These are phyloP conservation scores for Paraphaeosphaeria minitans DNA, from an alignment of 2,329 filamentous ascomycete species.

Conservation along the genomic window DNA sequence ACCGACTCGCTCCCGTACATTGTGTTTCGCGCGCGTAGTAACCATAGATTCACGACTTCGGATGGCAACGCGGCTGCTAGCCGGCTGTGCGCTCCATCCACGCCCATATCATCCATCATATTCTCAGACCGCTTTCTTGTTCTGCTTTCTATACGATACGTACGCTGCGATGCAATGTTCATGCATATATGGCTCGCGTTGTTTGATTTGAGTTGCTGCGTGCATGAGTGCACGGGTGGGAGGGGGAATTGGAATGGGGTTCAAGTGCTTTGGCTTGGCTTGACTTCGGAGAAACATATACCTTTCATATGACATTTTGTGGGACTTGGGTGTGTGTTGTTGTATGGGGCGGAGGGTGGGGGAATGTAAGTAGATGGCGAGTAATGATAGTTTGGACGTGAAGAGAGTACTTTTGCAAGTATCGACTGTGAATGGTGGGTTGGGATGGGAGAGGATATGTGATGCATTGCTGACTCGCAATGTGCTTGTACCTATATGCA, in stretches of 20 bases:
- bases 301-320: constrained; percentile 8
- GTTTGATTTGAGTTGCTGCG: constrained; percentile 14
- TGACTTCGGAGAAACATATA: constrained; percentile 16
- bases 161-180: constrained; percentile 13
- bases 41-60: constrained; percentile 14
- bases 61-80: constrained; percentile 4
- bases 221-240: constrained; percentile 1
- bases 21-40: constrained; percentile 14
- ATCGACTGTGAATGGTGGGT: too few relatives aligned
- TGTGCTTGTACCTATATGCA: too few relatives aligned
- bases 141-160: constrained; percentile 11
- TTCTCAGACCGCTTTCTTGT: constrained; percentile 7
- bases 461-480: neutral
- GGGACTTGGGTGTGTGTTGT: neutral
- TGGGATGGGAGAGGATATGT: too few relatives aligned
- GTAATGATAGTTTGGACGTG: neutral
- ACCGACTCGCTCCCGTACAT: constrained; percentile 7
- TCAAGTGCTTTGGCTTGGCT: neutral
- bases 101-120: neutral
- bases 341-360: neutral
- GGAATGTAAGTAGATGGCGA: neutral
- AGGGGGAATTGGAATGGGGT: neutral
- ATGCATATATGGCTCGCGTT: constrained; percentile 14
- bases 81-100: neutral
- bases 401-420: too few relatives aligned